Evolutionary conservation across 331 rosid species (phyloP).

Genomic region (Cydonia oblonga): DNA sequence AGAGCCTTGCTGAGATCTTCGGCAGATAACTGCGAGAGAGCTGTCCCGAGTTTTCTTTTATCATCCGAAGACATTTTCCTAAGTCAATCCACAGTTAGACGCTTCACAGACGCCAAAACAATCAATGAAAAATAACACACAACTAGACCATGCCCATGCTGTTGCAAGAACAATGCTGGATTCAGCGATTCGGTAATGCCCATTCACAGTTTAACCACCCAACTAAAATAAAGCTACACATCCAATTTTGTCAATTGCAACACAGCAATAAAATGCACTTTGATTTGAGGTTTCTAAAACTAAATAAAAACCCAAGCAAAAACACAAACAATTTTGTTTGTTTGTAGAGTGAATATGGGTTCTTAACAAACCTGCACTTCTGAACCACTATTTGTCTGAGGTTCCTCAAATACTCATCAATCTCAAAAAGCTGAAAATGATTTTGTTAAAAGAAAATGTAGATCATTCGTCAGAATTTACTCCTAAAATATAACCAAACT

Average conservation of each 20-base stretch:
- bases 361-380: conserved; percentile 53
- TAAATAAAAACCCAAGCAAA: background rate
- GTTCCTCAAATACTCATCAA: conserved; percentile 31
- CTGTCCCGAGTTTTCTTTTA: conserved; percentile 37
- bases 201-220: background rate
- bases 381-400: conserved; percentile 41
- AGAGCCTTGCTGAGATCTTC: conserved; percentile 53
- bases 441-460: background rate
- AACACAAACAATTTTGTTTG: background rate
- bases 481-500: background rate
- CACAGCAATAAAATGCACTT: background rate
- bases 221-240: background rate
- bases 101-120: background rate
- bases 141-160: background rate
- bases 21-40: conserved; percentile 36
- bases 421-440: conserved; percentile 36
- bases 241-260: background rate
- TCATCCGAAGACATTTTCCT: conserved; percentile 58
- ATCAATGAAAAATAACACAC: background rate
- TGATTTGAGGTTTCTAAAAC: background rate
- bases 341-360: background rate
- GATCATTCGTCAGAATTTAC: conserved; percentile 4
- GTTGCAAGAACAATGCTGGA: background rate
- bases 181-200: background rate
- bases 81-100: background rate